Conservation (phyloP, 495 filamentous ascomycete species). For the Terfezia claveryi region DNA sequence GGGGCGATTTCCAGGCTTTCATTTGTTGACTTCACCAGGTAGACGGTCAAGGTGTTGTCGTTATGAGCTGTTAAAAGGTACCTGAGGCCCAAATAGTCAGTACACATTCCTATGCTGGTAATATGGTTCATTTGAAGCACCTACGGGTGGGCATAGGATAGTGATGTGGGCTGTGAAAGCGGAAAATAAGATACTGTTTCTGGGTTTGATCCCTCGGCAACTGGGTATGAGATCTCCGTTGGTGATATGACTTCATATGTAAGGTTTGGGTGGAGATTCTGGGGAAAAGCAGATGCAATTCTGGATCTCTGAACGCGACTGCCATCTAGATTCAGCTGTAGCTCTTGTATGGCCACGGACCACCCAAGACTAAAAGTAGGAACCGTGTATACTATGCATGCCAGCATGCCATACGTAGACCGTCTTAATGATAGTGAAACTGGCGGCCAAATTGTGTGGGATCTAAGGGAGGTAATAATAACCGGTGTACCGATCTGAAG, state of each 20-base stretch:
- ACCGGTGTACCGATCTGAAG: conserved; percentile 23
- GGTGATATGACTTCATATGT: conserved; percentile 1
- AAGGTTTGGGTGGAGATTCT: too few relatives aligned
- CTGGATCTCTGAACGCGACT: conserved; percentile 21
- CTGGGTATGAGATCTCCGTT: conserved; percentile 33
- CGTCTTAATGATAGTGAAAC: conserved; percentile 55
- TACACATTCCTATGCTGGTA: conserved; percentile 8
- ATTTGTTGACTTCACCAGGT: conserved; percentile 56
- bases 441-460: conserved; percentile 58
- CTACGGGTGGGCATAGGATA: conserved; percentile 20
- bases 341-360: conserved; percentile 77
- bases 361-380: conserved; percentile 48
- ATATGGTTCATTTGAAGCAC: not conserved
- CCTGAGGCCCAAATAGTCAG: conserved; percentile 51
- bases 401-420: conserved; percentile 36
- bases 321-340: conserved; percentile 32
- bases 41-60: conserved; percentile 81
- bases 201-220: conserved; percentile 4
- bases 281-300: conserved; percentile 24
- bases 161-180: conserved; percentile 16
- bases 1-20: conserved; percentile 43
- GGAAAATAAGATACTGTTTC: conserved; percentile 12
- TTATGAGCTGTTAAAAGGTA: conserved; percentile 73
- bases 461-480: conserved; percentile 59
- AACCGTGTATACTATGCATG: conserved; percentile 68